Base-by-base conservation (phyloP, 2,329 filamentous ascomycete genomes). In the Raffaelea arxii region DNA sequence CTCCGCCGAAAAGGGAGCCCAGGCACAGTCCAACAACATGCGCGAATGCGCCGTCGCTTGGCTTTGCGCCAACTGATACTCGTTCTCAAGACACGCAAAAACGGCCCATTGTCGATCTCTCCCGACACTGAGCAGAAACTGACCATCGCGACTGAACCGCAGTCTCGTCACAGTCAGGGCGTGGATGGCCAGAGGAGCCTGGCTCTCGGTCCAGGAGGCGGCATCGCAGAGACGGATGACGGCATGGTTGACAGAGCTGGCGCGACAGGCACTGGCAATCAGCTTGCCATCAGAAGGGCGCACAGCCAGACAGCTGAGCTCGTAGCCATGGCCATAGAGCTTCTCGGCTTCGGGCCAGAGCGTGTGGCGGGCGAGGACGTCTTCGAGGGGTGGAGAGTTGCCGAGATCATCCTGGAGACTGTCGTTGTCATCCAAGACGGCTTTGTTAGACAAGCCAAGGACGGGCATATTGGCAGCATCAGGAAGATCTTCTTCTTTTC, bases 291-390 rank as follows among this genome's bases (percentile, higher is more conserved):
- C n/a, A 56, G 89, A 81, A 58, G 86, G 77, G 57, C 80, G 88
- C 7, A 83, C 77, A 11, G 90, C 86, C 16, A 95, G 78, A 32
- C 87, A 85, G 2, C 88, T 94, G 43, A 98, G 91, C 64, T 98
- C 92, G 65, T 96, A 96, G 25, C 92, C 92, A 65, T 98, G 92
- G 2, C 92, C 92, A 65, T 98, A 98, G 2, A 98, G 76, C 68
- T 98, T 98, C 64, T 98, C 92, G 6, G 80, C 80, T 61, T 98
- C 92, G 3, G 92, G 92, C 89, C 90, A 98, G 25, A 98, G 78
- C 0, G 92, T 94, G 62, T 94, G 82, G 9, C 90, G 81, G 22
- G 89, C 84, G 2, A 98, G 78, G 46, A 87, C 83, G 62, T 97
- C 92, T 64, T 98, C 92, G 30, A 88, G 75, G 0, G 92, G 91